Evolutionary conservation across 108 stramenopile genomes (phyloP).

Genomic region (Aurantiochytrium sp.): DNA sequence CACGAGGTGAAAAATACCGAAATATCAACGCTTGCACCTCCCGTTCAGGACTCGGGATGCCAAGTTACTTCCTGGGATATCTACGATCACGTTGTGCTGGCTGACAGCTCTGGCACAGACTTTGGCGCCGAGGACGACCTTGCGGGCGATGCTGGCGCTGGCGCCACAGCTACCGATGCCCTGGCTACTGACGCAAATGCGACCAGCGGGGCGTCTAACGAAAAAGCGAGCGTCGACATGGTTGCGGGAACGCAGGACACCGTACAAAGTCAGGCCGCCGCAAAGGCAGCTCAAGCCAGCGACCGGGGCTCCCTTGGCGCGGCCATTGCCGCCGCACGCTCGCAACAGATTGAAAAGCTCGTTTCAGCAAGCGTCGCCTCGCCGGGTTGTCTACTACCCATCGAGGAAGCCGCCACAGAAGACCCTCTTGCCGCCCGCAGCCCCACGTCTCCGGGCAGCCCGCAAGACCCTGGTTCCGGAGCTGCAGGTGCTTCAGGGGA

Average conservation of each 20-base stretch:
- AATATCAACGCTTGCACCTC: neutral
- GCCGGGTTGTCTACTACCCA: slow-evolving; percentile 33
- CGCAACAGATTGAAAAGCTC: neutral
- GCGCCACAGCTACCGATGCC: neutral
- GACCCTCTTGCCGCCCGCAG: slow-evolving; percentile 24
- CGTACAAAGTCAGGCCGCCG: too few species aligned
- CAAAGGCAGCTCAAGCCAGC: neutral
- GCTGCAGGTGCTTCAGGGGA: slow-evolving; percentile 19
- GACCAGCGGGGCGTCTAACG: too few species aligned
- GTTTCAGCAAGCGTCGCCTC: neutral
- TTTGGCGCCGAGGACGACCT: neutral
- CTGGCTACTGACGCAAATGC: neutral
- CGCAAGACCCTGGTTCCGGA: neutral
- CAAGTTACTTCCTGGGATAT: slow-evolving; percentile 25
- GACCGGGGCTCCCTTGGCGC: neutral
- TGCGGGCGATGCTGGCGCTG: neutral
- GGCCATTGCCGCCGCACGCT: neutral
- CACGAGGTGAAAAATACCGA: slow-evolving; percentile 1
- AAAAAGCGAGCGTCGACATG: too few species aligned
- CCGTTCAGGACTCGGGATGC: neutral
- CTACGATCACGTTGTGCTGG: neutral
- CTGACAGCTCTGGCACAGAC: neutral
- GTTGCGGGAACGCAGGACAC: too few species aligned
- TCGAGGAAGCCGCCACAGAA: slow-evolving; percentile 22
- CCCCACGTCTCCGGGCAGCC: neutral